These are phyloP conservation scores for Phytomonas serpens DNA, from an alignment of 208 protist genomes.

Conservation along the genomic window DNA sequence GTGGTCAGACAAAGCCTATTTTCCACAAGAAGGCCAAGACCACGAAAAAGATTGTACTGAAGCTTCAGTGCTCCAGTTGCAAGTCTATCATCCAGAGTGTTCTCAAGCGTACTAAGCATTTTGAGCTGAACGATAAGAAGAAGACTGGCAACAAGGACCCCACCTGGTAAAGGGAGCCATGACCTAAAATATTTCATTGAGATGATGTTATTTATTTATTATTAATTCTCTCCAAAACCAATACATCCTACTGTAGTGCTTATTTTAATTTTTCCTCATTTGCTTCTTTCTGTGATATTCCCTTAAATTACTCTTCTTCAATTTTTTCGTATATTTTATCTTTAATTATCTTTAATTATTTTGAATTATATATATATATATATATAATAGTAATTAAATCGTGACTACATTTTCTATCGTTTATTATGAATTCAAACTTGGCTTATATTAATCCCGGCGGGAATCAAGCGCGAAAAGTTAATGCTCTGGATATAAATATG, in stretches of 20 bases:
- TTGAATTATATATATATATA: background rate
- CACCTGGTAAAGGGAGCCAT: slow-evolving; percentile 65
- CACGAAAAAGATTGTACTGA: slow-evolving; percentile 99
- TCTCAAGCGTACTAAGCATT: slow-evolving; percentile 97
- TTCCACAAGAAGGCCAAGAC: slow-evolving; percentile 99
- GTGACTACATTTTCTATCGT: background rate
- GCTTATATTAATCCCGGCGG: slow-evolving; percentile 89
- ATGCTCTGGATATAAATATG: slow-evolving; percentile 97
- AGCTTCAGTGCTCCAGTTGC: slow-evolving; percentile 97
- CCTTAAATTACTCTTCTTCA: slow-evolving; percentile 11
- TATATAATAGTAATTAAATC: slow-evolving; percentile 1
- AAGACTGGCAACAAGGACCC: slow-evolving; percentile 88
- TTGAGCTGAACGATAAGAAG: slow-evolving; percentile 96
- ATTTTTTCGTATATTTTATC: slow-evolving; percentile 12
- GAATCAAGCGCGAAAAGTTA: slow-evolving; percentile 69
- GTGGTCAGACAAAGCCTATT: slow-evolving; percentile 99
- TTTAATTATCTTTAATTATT: slow-evolving; percentile 9
- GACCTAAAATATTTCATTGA: slow-evolving; percentile 12
- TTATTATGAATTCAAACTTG: slow-evolving; percentile 57
- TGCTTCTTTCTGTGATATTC: background rate
- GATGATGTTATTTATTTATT: slow-evolving; percentile 16
- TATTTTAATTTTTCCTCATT: slow-evolving; percentile 1
- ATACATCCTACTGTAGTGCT: background rate
- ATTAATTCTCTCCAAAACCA: slow-evolving; percentile 1
- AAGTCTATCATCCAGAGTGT: slow-evolving; percentile 92